Percentiles rank a stretch among this genome's conserved stretches.
These are phyloP conservation scores for Fusarium redolens DNA, from an alignment of 2,329 filamentous ascomycete genomes.

Conservation along the genomic window DNA sequence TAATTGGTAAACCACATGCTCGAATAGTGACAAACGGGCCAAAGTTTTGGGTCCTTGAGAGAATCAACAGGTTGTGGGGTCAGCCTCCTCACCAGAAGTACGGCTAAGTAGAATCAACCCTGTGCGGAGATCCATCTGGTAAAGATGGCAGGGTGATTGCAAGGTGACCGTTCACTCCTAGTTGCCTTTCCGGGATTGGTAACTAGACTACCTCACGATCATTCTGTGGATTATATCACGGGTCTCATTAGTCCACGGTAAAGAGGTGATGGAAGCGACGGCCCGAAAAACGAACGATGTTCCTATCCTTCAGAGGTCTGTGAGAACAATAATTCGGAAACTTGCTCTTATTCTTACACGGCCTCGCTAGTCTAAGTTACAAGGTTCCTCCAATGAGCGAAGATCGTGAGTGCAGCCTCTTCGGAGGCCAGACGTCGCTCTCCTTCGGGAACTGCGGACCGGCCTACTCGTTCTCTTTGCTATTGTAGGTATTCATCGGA, in stretches of 20 bases:
- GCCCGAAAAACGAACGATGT: conserved; percentile 24
- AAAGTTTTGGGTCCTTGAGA: background rate
- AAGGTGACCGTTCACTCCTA: conserved; percentile 12
- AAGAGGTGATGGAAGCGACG: conserved; percentile 36
- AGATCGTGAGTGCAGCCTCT: conserved; percentile 24
- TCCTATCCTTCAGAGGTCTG: conserved; percentile 13
- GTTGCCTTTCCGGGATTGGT: conserved; percentile 19
- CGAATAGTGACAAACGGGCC: conserved; percentile 5
- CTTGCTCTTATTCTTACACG: background rate
- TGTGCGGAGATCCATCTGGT: conserved; percentile 16
- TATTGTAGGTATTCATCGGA: conserved; percentile 1
- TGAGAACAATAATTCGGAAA: background rate
- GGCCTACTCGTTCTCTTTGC: conserved; percentile 2
- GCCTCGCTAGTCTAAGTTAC: background rate
- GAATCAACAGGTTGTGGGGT: conserved; percentile 3
- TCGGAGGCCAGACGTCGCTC: conserved; percentile 19
- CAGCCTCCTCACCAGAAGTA: conserved; percentile 8
- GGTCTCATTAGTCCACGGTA: conserved; percentile 12
- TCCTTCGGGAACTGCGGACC: conserved; percentile 35
- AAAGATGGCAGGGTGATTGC: conserved; percentile 24
- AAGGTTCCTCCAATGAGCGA: conserved; percentile 26
- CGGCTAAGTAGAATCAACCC: conserved; percentile 28
- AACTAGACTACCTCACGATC: conserved; percentile 17
- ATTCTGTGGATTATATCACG: conserved; percentile 5
- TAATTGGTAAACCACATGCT: background rate